Percentiles rank a stretch among this genome's conserved stretches.
Conservation (phyloP, 2,329 filamentous ascomycete species). For the Calonectria honghensis region DNA sequence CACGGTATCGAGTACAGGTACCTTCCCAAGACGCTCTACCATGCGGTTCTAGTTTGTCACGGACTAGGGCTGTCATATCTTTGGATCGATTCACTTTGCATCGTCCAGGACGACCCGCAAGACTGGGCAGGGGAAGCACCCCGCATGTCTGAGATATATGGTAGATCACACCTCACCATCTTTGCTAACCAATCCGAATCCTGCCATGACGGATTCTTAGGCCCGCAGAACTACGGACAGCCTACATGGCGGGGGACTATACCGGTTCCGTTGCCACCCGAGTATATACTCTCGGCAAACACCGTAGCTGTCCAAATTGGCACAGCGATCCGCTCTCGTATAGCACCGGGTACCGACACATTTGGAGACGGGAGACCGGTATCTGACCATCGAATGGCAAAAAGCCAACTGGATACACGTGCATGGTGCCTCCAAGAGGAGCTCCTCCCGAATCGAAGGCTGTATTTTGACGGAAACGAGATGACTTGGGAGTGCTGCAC, state of each 20-base stretch:
- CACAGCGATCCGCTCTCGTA: background rate
- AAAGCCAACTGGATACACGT: constrained; percentile 13
- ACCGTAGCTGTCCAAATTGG: constrained; percentile 6
- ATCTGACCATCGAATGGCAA: constrained; percentile 10
- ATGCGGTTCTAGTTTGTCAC: constrained; percentile 13
- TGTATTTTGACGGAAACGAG: constrained; percentile 31
- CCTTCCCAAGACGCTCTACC: constrained; percentile 8
- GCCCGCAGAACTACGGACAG: constrained; percentile 13
- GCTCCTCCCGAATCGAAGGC: constrained; percentile 19
- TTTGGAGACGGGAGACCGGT: constrained; percentile 4
- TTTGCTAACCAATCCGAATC: constrained; percentile 6
- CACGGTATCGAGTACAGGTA: background rate
- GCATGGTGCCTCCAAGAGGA: constrained; percentile 31
- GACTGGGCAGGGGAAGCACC: constrained; percentile 22
- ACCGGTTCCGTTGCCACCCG: background rate
- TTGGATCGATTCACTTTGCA: constrained; percentile 32
- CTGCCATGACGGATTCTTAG: constrained; percentile 14
- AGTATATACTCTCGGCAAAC: background rate
- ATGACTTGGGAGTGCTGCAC: constrained; percentile 28
- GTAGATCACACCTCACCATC: constrained; percentile 22
- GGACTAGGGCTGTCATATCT: constrained; percentile 4
- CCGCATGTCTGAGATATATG: constrained; percentile 23
- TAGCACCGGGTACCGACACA: constrained; percentile 11
- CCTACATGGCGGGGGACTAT: background rate
- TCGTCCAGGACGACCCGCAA: constrained; percentile 12